phyloP scores from a whole-genome alignment of 2,329 filamentous ascomycete genomes.

The Talaromyces sp. region DNA sequence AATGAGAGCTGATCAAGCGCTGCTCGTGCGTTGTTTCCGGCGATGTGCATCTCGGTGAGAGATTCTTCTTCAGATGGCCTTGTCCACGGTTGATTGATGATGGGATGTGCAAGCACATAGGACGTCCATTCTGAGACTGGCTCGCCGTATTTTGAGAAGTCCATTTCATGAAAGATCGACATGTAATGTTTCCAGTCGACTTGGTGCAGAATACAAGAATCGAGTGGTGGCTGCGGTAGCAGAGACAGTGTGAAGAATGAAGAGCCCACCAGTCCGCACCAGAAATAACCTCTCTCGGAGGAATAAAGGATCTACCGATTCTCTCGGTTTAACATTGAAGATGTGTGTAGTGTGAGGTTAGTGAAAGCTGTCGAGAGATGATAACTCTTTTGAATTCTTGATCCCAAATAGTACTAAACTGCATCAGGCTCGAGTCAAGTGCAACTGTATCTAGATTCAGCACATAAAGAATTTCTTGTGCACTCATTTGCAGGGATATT shows the following conservation, averaged over 20 bases:
- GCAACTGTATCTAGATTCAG: neutral
- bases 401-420: neutral
- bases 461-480: neutral
- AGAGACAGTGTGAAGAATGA: neutral
- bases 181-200: neutral
- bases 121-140: constrained; percentile 2
- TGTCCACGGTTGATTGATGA: neutral
- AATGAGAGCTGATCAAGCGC: neutral
- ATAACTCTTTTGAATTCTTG: neutral
- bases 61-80: neutral
- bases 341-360: neutral
- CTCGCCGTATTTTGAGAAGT: constrained; percentile 5
- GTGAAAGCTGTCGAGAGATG: neutral
- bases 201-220: neutral
- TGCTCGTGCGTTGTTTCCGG: neutral
- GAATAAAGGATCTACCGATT: neutral
- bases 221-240: neutral
- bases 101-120: constrained; percentile 7
- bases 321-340: neutral
- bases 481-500: neutral
- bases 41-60: neutral
- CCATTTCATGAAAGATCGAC: neutral
- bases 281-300: neutral
- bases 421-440: neutral
- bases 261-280: neutral